Evolutionary conservation across 1,284 basidiomycete genomes (phyloP), one percentile per base, ranked within the genome.

Genomic region (Paramarasmius palmivorus): DNA sequence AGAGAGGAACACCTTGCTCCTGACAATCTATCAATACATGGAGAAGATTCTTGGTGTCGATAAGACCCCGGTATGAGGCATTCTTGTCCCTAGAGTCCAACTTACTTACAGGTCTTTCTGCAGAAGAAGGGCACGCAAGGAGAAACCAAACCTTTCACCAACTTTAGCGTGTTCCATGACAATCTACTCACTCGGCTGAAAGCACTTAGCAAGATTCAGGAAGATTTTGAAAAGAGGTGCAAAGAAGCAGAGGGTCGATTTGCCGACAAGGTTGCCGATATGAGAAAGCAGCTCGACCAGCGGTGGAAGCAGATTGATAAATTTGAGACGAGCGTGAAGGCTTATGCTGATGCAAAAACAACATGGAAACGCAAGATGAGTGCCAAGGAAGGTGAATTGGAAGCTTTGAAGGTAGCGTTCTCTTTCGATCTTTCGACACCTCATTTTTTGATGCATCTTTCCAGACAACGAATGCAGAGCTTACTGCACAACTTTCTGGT

Each of bases 1-100:
- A 25, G 96, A 98, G 73, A 79, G 94, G 55, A 96, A 95, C 68
- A 95, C 93, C 20, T 77, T 98, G 23, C 73, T 98, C 45, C 75
- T 97, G 57, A 93, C 91, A 14, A 92, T 98, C 29, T 97, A 95
- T 71, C 93, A 96, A 69, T 95, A 95, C 65, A 85, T 98, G 78
- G 95, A 97, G 65, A 93, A 92, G 75, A 93, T 98, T 61, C 76
- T 97, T 7, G 94, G 92, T 2, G 86, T 91, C 12, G 92, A 95
- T 63, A 90, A 86, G 73, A 87, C 85, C 0, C 84, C 87, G 47
- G 92, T 94, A 32, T 6, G 62, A 63, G 90, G 77, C 17, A 41
- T 58, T 32, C 49, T 59, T 20, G 57, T 29, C 55, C 46, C 47
- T 36, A 23, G 55, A 12, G 34, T 25, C 51, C 19, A 15, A 34